A percentile compares a stretch with the other conserved stretches of the same genome.
Conservation (phyloP, 2,329 filamentous ascomycete species). For the Aspergillus intermedius region DNA sequence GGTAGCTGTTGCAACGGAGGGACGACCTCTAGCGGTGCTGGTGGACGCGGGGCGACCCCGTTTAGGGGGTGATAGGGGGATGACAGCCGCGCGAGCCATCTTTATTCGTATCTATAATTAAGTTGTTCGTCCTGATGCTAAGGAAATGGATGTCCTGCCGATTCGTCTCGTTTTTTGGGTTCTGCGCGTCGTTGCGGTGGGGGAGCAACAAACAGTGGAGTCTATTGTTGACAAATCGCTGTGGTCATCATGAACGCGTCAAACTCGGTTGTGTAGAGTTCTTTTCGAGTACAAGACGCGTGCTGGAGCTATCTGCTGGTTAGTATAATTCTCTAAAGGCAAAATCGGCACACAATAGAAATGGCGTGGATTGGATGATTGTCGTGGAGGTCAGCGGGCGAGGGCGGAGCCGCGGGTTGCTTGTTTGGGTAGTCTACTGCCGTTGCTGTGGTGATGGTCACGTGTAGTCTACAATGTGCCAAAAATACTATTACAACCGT, state of each 20-base stretch:
- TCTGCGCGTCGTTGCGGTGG: not conserved
- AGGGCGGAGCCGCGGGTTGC: slow-evolving; percentile 3
- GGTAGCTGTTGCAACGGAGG: slow-evolving; percentile 3
- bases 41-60: slow-evolving; percentile 11
- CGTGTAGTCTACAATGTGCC: not conserved
- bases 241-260: slow-evolving; percentile 1
- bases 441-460: slow-evolving; percentile 9
- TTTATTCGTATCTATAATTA: not conserved
- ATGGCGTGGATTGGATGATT: not conserved
- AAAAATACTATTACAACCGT: not conserved
- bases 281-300: not conserved
- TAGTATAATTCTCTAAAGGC: no score
- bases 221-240: not conserved
- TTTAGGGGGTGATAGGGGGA: slow-evolving; percentile 16
- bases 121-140: no score
- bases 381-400: slow-evolving; percentile 4
- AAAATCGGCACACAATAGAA: not conserved
- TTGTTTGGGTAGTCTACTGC: slow-evolving; percentile 8
- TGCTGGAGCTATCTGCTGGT: not conserved
- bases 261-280: not conserved
- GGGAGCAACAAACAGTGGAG: not conserved
- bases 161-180: not conserved
- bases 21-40: slow-evolving; percentile 3
- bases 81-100: slow-evolving; percentile 22
- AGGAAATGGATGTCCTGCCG: not conserved